Evolutionary conservation across 352 stramenopile species (phyloP), one percentile per base, ranked within the genome.

Genomic region (Blastocystis sp.): DNA sequence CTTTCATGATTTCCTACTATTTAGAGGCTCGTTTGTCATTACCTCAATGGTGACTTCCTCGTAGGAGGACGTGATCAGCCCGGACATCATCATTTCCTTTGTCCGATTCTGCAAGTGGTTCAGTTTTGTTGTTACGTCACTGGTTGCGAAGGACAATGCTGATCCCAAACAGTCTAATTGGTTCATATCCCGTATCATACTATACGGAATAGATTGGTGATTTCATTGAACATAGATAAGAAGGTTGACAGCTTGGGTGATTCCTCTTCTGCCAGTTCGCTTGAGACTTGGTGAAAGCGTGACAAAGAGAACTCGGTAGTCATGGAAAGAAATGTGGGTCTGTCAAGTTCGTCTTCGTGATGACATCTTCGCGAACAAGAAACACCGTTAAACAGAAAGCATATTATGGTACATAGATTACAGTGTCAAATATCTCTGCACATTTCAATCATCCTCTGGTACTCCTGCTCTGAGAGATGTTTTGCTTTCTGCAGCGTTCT

Each of bases 371-470:
- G 42, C 48, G 4, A 27, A 54, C 48, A 57, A 38, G 18, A 57
- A 54, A 57, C 64, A 57, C 3, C 18, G 7, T 59, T 21, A 46
- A 78, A 40, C 48, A 81, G 27, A 64, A 32, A 61, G 16, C 69
- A 49, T 24, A 48, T 42, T 63, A 81, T 61, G 38, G 48, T 81
- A 81, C 69, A 81, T 81, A 81, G 24, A 81, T 64, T 81, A 81
- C 69, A 81, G 46, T n/a, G 32, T 64, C 40, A 72, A 24, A 81
- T 63, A 38, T 81, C 69, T 64, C 63, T 81, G 48, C 69, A 81
- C 18, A 65, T 40, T n/a, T 81, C 69, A 65, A 81, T 48, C 46
- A 81, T 81, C 42, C 48, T 81, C 27, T 65, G 69, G n/a, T 63
- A 81, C 46, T 81, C 69, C 24, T 42, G 34, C 8, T 14, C 56